Evolutionary conservation across 2,329 filamentous ascomycete species (phyloP), one percentile per base, ranked within the genome.

Genomic region (Fusarium agapanthi): DNA sequence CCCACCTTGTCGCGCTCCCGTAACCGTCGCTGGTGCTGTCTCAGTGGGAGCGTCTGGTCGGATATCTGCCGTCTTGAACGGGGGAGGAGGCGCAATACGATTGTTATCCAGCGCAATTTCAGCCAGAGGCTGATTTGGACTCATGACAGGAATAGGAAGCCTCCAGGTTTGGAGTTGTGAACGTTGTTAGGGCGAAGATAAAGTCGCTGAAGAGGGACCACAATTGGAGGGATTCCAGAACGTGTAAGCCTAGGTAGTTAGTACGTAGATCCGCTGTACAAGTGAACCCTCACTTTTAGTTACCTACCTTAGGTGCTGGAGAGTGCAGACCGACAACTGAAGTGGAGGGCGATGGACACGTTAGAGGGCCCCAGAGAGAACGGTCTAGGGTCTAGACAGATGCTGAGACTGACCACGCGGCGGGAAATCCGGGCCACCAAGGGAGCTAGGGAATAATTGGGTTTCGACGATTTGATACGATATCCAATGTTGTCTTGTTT

Each of bases 1-100:
- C 75, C 76, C 77, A 73, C 76, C 70, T 56, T 53, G 66, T 75
- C 75, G 75, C 71, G 75, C 65, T 74, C 56, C 62, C 54, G 67
- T 59, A 53, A 55, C 60, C 56, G 26, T 66, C 37, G 53, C 28
- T 47, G 38, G 28, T 15, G 16, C 38, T 61, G 57, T 74, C 61
- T 69, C 67, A 55, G 67, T 47, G 35, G 45, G 71, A 65, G 61
- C 68, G 71, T 44, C 59, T 35, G 48, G 67, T 28, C 61, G 59
- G 61, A 51, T 51, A 40, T 70, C 71, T 58, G 38, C 59, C 20
- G 63, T 37, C 59, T 64, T 67, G 41, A 68, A 65, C 48, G 71
- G 63, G 50, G 71, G 72, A 47, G 72, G 72, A 43, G 69, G 61
- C 61, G 67, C 59, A 58, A 77, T 61, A 61, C 64, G 72, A 56